These are phyloP conservation scores for Ophiostoma pallidulum DNA, from an alignment of 2,329 filamentous ascomycete species.

Conservation along the genomic window DNA sequence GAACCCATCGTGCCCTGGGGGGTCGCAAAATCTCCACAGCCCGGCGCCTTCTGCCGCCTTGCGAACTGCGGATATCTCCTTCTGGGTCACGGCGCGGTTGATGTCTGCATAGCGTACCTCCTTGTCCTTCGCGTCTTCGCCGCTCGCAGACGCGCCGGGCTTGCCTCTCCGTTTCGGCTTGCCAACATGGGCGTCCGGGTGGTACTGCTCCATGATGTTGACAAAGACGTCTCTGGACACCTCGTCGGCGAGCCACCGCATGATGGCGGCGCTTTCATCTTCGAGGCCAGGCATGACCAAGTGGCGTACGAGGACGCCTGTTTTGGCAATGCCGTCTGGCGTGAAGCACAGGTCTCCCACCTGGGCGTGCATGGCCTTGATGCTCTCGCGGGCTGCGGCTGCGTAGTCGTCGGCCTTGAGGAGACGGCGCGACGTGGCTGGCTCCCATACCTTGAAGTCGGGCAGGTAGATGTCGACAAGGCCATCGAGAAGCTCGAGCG, in stretches of 20 bases:
- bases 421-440: slow-evolving; percentile 55
- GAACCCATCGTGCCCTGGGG: slow-evolving; percentile 42
- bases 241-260: slow-evolving; percentile 64
- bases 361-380: slow-evolving; percentile 70
- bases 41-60: slow-evolving; percentile 61
- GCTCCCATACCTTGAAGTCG: slow-evolving; percentile 76
- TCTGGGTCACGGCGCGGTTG: slow-evolving; percentile 57
- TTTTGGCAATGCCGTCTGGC: slow-evolving; percentile 69
- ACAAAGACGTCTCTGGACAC: slow-evolving; percentile 69
- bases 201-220: slow-evolving; percentile 86
- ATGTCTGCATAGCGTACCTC: slow-evolving; percentile 62
- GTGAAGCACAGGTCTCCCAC: slow-evolving; percentile 80
- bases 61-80: slow-evolving; percentile 58
- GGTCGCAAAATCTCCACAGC: slow-evolving; percentile 70
- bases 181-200: slow-evolving; percentile 70
- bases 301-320: slow-evolving; percentile 65
- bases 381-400: slow-evolving; percentile 61
- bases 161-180: slow-evolving; percentile 43
- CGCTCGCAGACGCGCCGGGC: slow-evolving; percentile 20
- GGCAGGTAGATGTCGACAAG: slow-evolving; percentile 81
- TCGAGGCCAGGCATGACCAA: slow-evolving; percentile 78
- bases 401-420: slow-evolving; percentile 74
- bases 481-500: slow-evolving; percentile 63
- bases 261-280: slow-evolving; percentile 62
- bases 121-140: slow-evolving; percentile 25